Evolutionary conservation across 2,329 filamentous ascomycete genomes (phyloP).

Genomic region (Parafenestella ontariensis): DNA sequence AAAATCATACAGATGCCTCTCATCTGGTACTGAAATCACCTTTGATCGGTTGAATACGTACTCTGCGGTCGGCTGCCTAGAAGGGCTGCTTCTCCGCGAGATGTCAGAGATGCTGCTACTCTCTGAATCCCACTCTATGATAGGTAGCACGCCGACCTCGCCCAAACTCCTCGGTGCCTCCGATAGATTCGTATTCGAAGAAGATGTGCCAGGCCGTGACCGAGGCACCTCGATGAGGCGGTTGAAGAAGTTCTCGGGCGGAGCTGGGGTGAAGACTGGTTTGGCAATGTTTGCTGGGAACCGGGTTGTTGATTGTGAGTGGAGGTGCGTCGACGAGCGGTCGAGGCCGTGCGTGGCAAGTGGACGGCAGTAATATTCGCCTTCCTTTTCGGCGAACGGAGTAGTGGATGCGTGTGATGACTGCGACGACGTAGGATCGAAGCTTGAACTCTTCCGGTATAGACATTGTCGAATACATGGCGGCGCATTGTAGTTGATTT

Average conservation of each 20-base stretch:
- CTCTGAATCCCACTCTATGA: conserved; percentile 33
- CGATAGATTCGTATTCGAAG: conserved; percentile 17
- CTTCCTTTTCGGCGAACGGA: not conserved
- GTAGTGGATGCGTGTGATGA: conserved; percentile 5
- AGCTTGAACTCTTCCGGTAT: not conserved
- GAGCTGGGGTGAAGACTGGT: conserved; percentile 13
- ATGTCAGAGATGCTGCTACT: conserved; percentile 16
- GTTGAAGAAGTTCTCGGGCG: conserved; percentile 35
- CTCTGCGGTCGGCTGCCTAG: conserved; percentile 26
- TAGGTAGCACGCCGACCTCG: conserved; percentile 28
- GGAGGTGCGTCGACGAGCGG: conserved; percentile 25
- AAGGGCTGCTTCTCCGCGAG: conserved; percentile 15
- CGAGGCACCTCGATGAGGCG: conserved; percentile 26
- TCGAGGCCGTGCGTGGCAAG: conserved; percentile 39
- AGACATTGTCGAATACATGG: conserved; percentile 7
- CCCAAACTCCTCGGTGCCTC: conserved; percentile 22
- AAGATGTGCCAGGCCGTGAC: conserved; percentile 14
- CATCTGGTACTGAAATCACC: conserved; percentile 37
- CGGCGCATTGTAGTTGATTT: conserved; percentile 3
- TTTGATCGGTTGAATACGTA: conserved; percentile 37
- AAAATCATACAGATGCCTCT: conserved; percentile 26
- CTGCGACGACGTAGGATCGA: conserved; percentile 12
- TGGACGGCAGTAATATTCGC: conserved; percentile 31
- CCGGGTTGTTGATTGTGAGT: conserved; percentile 25
- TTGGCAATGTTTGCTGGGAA: conserved; percentile 25